Conservation (phyloP, 208 protist genomes). For the Angomonas ambiguus region DNA sequence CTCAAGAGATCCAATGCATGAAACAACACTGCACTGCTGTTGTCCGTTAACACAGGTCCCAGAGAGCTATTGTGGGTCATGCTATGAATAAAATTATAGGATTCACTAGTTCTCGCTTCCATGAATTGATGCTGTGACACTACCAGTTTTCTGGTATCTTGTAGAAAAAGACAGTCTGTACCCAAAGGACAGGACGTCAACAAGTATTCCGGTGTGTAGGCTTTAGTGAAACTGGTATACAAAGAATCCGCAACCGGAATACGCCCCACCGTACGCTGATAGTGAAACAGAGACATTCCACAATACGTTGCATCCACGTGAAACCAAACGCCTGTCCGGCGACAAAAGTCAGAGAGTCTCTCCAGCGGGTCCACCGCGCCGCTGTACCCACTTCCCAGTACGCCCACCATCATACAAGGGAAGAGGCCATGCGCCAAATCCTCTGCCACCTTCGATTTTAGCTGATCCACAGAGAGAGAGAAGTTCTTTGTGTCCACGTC, state of each 20-base stretch:
- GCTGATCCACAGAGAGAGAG: conserved; percentile 32
- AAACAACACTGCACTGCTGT: not conserved
- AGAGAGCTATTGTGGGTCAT: not conserved
- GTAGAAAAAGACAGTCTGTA: conserved; percentile 22
- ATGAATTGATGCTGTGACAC: conserved; percentile 25
- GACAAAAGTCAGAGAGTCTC: conserved; percentile 38
- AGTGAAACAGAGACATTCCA: conserved; percentile 30
- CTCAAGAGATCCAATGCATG: not conserved
- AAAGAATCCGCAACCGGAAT: not conserved
- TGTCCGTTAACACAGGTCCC: not conserved
- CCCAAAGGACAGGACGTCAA: not conserved
- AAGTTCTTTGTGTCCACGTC: conserved; percentile 27
- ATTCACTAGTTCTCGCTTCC: conserved; percentile 5
- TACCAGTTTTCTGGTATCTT: conserved; percentile 25
- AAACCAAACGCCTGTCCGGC: conserved; percentile 54
- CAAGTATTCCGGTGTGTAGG: not conserved
- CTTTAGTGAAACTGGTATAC: not conserved
- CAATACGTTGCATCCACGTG: conserved; percentile 65
- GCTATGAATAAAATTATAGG: not conserved
- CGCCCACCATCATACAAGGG: conserved; percentile 59
- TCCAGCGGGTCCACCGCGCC: conserved; percentile 56
- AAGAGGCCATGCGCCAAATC: conserved; percentile 54
- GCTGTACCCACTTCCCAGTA: conserved; percentile 38
- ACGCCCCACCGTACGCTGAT: not conserved
- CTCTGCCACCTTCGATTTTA: conserved; percentile 54